phyloP scores from a whole-genome alignment of 352 stramenopile genomes.

The Globisporangium echinulatum region DNA sequence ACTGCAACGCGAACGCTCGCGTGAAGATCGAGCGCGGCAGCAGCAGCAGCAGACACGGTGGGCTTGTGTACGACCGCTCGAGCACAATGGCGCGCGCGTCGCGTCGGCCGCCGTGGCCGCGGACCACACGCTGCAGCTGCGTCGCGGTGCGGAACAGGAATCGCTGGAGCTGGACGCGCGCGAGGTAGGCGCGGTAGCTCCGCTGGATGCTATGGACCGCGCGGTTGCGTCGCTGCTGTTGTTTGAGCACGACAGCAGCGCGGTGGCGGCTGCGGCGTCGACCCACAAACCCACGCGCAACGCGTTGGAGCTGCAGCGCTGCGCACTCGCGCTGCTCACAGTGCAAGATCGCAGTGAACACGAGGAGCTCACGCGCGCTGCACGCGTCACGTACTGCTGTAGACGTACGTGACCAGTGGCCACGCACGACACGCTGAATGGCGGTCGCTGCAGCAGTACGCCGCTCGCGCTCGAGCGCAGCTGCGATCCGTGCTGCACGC shows the following conservation, averaged over 20 bases:
- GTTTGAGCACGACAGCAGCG: constrained; percentile 15
- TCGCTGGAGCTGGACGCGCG: constrained; percentile 28
- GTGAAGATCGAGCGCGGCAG: constrained; percentile 46
- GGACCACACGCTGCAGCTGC: constrained; percentile 47
- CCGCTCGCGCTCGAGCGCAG: constrained; percentile 13
- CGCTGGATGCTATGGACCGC: constrained; percentile 41
- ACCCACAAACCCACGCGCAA: constrained; percentile 33
- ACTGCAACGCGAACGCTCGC: constrained; percentile 35
- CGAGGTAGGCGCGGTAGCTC: constrained; percentile 43
- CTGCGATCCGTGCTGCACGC: constrained; percentile 12
- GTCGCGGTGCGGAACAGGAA: constrained; percentile 33
- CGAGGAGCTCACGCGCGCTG: constrained; percentile 10
- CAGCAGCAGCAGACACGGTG: constrained; percentile 49
- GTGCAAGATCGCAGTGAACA: constrained; percentile 15
- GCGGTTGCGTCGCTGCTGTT: constrained; percentile 16
- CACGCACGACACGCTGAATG: constrained; percentile 41
- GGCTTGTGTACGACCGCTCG: constrained; percentile 23
- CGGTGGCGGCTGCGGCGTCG: constrained; percentile 19
- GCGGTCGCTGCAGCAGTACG: constrained; percentile 17
- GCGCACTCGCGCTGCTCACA: constrained; percentile 11
- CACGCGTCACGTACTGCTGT: constrained; percentile 2
- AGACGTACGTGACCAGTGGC: constrained; percentile 16
- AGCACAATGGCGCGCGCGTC: constrained; percentile 32
- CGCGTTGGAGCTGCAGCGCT: constrained; percentile 30
- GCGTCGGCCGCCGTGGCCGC: constrained; percentile 36